Base-by-base conservation (phyloP, 495 filamentous ascomycete species). In the Amphirosellinia nigrospora region DNA sequence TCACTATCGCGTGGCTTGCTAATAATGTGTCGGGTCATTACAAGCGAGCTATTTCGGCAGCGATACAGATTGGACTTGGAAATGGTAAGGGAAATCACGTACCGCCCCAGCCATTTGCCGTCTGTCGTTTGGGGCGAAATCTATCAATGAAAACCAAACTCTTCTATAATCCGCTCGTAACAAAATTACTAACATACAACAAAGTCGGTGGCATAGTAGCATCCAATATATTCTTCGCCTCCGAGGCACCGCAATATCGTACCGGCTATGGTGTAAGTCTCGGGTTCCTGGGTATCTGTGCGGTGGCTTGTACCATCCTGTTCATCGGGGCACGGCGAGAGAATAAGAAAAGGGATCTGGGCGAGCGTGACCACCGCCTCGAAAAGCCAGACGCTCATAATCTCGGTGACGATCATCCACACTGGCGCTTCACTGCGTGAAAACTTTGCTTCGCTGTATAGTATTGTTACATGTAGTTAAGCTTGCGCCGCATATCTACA, bases 141-240 rank as follows among this genome's bases (percentile, higher is more conserved):
- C 38, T 10, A 9, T 13, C 38, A 8, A 41, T 10, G 38, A n/a
- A n/a, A n/a, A n/a, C n/a, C n/a, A n/a, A 41, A 5, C 16, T 32
- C 56, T 60, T 16, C n/a, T 2, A 26, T 43, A 10, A 5, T 1
- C 10, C 39, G 8, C n/a, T 43, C 16, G 15, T 4, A 87, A 89
- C 65, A 78, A 34, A 62, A 16, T 16, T 58, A 13, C 53, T 58
- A 15, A 58, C 53, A 58, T 36, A n/a, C 36, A 11, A 4, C 10
- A 62, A 41, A 62, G 59, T 82, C 19, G 86, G 84, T 69, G 88
- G 86, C 4, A 87, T 90, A 69, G 79, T 89, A 45, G 86, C 86
- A 0, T 86, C 83, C 80, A 83, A 77, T 79, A 77, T 78, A 38
- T 78, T 75, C 72, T 74, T 84, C 30, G 66, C 76, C 1, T 72